These are phyloP conservation scores for Trifolium subterraneum DNA, from an alignment of 306 rosid species.

Conservation along the genomic window DNA sequence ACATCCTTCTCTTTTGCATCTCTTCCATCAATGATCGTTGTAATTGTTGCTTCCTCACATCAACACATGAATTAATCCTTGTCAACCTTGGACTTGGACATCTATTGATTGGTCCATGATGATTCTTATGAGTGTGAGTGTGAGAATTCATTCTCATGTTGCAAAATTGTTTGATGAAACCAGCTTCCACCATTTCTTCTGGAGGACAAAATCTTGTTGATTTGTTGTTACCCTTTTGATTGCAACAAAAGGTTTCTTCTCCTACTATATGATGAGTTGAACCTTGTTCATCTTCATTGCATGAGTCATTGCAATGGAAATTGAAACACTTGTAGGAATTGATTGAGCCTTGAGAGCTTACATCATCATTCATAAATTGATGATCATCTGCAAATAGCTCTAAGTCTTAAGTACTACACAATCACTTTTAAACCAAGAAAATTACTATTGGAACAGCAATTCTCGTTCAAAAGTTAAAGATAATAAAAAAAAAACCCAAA, in stretches of 20 bases:
- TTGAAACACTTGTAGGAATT: conserved; percentile 62
- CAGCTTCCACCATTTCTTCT: conserved; percentile 36
- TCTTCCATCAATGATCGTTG: conserved; percentile 74
- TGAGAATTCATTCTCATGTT: conserved; percentile 37
- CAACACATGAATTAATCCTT: conserved; percentile 57
- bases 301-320: conserved; percentile 51
- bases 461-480: background rate
- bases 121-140: conserved; percentile 14
- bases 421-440: background rate
- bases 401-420: background rate
- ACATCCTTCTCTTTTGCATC: conserved; percentile 68
- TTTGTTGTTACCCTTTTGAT: conserved; percentile 46
- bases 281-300: conserved; percentile 56
- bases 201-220: conserved; percentile 74
- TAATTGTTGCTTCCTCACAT: conserved; percentile 63
- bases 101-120: conserved; percentile 8
- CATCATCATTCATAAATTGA: conserved; percentile 57
- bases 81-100: conserved; percentile 28
- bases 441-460: background rate
- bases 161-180: conserved; percentile 39
- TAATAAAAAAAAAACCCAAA: background rate
- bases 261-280: conserved; percentile 9
- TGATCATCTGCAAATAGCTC: conserved; percentile 55
- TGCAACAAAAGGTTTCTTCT: conserved; percentile 40
- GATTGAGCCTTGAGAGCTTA: conserved; percentile 68